A percentile compares a stretch with the other conserved stretches of the same genome.
These are phyloP conservation scores for Lepiota brunneoincarnata DNA, from an alignment of 768 basidiomycete species.

Conservation along the genomic window DNA sequence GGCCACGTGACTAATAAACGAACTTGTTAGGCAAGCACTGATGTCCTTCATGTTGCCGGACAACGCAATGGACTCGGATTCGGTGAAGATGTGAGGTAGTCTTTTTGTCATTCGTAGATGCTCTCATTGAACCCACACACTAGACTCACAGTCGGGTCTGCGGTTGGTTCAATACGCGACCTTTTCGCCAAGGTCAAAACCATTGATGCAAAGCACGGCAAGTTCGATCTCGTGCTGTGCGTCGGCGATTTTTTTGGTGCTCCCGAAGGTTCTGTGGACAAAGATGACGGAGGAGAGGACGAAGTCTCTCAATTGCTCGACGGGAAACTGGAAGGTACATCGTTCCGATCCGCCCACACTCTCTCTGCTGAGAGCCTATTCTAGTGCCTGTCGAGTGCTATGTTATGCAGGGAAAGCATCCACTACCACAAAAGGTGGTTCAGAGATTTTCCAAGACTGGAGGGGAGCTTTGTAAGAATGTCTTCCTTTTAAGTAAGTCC, in stretches of 20 bases:
- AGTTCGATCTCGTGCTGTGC: slow-evolving; percentile 83
- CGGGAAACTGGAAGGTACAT: slow-evolving; percentile 64
- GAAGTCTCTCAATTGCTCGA: slow-evolving; percentile 61
- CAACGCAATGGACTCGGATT: slow-evolving; percentile 5
- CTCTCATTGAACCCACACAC: slow-evolving; percentile 6
- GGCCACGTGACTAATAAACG: too few species aligned
- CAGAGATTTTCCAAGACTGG: slow-evolving; percentile 73
- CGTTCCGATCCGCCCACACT: slow-evolving; percentile 11
- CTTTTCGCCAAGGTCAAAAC: slow-evolving; percentile 78
- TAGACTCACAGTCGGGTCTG: slow-evolving; percentile 78
- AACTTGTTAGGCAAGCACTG: too few species aligned
- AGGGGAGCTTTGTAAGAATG: slow-evolving; percentile 78
- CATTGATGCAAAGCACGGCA: slow-evolving; percentile 90
- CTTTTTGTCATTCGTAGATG: neutral
- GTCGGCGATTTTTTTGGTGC: slow-evolving; percentile 85
- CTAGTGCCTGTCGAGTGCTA: slow-evolving; percentile 88
- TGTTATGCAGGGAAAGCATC: slow-evolving; percentile 83
- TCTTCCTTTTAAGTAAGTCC: slow-evolving; percentile 80
- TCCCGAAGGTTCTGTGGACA: slow-evolving; percentile 24
- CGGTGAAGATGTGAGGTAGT: slow-evolving; percentile 18
- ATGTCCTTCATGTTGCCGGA: too few species aligned
- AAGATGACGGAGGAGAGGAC: slow-evolving; percentile 35
- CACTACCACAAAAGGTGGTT: slow-evolving; percentile 70
- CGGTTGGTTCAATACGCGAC: slow-evolving; percentile 68
- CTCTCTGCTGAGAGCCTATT: slow-evolving; percentile 12